Conservation (phyloP, 2,329 filamentous ascomycete genomes). For the Verticillium nubilum region DNA sequence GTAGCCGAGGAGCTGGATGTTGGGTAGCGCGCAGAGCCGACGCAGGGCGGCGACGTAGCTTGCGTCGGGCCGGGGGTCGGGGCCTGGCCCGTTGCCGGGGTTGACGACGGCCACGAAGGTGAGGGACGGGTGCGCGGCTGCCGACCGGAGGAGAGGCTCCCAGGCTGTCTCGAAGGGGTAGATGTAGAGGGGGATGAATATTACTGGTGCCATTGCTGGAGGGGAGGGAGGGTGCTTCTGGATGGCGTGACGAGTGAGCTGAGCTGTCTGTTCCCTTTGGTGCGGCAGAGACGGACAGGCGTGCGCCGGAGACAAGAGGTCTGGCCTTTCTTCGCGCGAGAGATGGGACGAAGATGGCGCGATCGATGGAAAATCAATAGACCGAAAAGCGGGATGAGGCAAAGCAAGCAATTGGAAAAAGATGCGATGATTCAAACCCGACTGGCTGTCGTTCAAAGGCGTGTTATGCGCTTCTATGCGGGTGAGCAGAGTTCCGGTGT, state of each 20-base stretch:
- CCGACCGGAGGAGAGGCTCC: slow-evolving; percentile 21
- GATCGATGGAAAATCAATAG: neutral
- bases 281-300: neutral
- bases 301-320: neutral
- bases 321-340: neutral
- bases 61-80: slow-evolving; percentile 16
- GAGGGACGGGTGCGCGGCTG: slow-evolving; percentile 14
- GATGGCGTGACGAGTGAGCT: neutral
- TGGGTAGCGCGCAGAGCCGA: slow-evolving; percentile 14
- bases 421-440: no score
- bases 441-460: no score
- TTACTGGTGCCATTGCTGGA: slow-evolving; percentile 11
- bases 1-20: slow-evolving; percentile 23
- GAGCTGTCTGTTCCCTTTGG: no score
- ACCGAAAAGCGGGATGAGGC: neutral
- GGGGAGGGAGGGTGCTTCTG: neutral
- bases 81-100: slow-evolving; percentile 23
- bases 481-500: no score
- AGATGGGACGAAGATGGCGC: neutral
- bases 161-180: slow-evolving; percentile 22
- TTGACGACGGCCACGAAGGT: slow-evolving; percentile 25
- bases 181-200: slow-evolving; percentile 26
- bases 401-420: no score
- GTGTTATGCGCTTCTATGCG: no score
- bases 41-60: slow-evolving; percentile 20